Evolutionary conservation across 2,329 filamentous ascomycete genomes (phyloP).

Genomic region (Pestalotiopsis sp.): DNA sequence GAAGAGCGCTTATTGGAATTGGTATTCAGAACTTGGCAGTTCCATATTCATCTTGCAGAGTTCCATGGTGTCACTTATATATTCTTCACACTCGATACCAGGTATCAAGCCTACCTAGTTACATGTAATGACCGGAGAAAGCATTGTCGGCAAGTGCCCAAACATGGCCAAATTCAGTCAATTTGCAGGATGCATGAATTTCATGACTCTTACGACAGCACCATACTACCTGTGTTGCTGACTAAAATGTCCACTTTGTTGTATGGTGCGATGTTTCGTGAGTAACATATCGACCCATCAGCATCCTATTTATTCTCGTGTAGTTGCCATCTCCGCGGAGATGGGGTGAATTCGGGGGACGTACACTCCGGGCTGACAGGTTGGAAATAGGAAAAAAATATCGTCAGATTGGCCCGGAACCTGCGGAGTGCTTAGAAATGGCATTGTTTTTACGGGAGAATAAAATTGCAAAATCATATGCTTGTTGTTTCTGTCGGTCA

Average conservation of each 20-base stretch:
- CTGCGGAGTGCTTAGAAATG: neutral
- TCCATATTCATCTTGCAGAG: neutral
- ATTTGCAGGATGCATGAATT: neutral
- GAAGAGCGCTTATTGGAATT: neutral
- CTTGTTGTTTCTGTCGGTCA: neutral
- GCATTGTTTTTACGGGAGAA: neutral
- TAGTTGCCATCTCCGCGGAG: conserved; percentile 24
- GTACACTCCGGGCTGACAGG: neutral
- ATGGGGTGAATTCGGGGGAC: neutral
- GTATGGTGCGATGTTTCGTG: neutral
- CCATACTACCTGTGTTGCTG: neutral
- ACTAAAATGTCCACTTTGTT: conserved; percentile 7
- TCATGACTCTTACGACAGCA: neutral
- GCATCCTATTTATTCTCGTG: conserved; percentile 19
- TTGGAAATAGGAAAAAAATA: neutral
- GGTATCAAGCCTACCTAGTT: neutral
- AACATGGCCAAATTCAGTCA: neutral
- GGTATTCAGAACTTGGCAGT: neutral
- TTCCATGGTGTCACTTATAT: neutral
- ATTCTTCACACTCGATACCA: neutral
- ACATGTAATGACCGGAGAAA: conserved; percentile 10
- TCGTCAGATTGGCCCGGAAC: neutral
- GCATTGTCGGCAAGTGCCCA: neutral
- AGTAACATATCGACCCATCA: conserved; percentile 18
- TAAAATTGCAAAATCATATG: neutral